Evolutionary conservation across 1,139 yeast species (phyloP).

Genomic region (Geotrichum klebahnii): DNA sequence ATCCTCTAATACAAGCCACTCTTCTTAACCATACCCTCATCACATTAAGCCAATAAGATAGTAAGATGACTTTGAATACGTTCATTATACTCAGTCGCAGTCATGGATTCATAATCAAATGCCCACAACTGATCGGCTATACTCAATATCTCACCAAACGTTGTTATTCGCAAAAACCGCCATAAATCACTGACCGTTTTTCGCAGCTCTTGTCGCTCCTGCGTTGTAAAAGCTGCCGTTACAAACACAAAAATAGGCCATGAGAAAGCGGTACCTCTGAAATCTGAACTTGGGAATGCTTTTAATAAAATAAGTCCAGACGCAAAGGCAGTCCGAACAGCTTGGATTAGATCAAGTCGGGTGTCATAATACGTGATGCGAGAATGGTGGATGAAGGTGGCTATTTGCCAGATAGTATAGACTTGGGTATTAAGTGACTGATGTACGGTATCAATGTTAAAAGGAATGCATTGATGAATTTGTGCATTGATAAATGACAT

Average conservation of each 20-base stretch:
- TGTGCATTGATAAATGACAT: background rate
- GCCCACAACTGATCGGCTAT: constrained; percentile 9
- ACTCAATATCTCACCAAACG: constrained; percentile 14
- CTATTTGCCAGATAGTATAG: constrained; percentile 9
- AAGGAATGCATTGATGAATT: background rate
- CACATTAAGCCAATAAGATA: constrained; percentile 9
- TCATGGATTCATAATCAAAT: background rate
- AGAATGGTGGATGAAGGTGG: constrained; percentile 7
- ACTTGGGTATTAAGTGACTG: constrained; percentile 1
- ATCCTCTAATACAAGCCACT: background rate
- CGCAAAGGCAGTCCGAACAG: background rate
- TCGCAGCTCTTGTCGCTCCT: background rate
- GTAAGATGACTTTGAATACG: constrained; percentile 5
- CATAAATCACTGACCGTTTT: background rate
- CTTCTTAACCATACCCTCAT: background rate
- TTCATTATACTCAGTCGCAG: constrained; percentile 2
- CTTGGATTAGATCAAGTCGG: constrained; percentile 12
- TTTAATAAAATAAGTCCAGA: background rate
- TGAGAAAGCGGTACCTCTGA: constrained; percentile 15
- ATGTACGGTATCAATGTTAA: background rate
- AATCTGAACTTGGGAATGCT: constrained; percentile 7
- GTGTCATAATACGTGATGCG: background rate
- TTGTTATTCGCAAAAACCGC: constrained; percentile 11
- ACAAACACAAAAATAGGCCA: constrained; percentile 16
- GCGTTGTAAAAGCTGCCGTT: constrained; percentile 1